Conservation (phyloP, 2,329 filamentous ascomycete species). For the Cephalotrichum gorgonifer region DNA sequence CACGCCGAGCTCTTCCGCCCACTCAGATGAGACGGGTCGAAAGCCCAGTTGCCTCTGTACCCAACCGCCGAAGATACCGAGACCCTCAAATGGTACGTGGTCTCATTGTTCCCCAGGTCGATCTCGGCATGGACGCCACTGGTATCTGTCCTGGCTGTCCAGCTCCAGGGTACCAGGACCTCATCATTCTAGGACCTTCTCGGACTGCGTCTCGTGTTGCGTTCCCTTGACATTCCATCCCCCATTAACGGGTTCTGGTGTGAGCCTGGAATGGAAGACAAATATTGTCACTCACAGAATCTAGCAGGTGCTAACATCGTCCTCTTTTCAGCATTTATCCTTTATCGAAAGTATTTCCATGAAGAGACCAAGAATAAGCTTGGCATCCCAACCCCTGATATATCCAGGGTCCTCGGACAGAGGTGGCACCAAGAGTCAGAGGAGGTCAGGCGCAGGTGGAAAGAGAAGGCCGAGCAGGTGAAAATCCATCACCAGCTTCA, state of each 20-base stretch:
- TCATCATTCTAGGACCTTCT: no score
- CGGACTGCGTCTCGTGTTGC: no score
- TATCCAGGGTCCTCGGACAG: conserved; percentile 92
- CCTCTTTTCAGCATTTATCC: conserved; percentile 69
- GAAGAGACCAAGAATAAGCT: conserved; percentile 72
- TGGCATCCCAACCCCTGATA: conserved; percentile 87
- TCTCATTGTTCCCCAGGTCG: not conserved
- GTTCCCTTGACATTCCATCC: no score
- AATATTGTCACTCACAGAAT: no score
- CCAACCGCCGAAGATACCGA: conserved; percentile 45
- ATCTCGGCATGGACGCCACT: not conserved
- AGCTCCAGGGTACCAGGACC: no score
- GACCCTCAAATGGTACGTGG: conserved; percentile 47
- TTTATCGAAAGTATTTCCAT: conserved; percentile 92
- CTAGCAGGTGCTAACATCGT: not conserved
- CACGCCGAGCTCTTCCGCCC: conserved; percentile 17
- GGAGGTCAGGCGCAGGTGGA: conserved; percentile 76
- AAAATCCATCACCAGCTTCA: conserved; percentile 80
- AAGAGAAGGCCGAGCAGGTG: conserved; percentile 81
- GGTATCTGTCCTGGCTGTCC: not conserved
- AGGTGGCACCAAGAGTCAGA: conserved; percentile 75
- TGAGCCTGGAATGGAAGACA: no score
- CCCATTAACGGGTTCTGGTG: no score
- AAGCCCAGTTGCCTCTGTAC: conserved; percentile 46
- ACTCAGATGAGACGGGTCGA: conserved; percentile 8